Base-by-base conservation (phyloP, 805 yeast genomes). In the Candida coquimbonensis region DNA sequence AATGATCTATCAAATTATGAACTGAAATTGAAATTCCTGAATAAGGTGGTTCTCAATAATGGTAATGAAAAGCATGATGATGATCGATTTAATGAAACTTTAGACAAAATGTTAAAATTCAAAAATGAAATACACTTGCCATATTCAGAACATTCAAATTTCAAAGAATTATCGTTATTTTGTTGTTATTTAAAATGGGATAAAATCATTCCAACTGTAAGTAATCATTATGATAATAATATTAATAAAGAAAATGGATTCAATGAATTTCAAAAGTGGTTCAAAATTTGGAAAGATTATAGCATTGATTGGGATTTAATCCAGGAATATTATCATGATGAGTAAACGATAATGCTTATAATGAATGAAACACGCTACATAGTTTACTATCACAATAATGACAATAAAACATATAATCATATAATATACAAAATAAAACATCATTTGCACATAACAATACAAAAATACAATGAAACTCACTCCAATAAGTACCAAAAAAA, bases 121-220 rank as follows among this genome's bases (percentile, higher is more conserved):
- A 45, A 38, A 36, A 45, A 45, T 34, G 48, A 41, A n/a, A 38
- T 45, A 1, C 29, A 24, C 12, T 16, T 90, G 2, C 98, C 99
- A 0, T 93, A 93, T 58, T 83, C 95, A 57, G 99, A 93, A 59
- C 99, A 93, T 65, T 87, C 96, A 11, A 87, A 96, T 47, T 91
- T 81, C 56, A 68, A 84, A 35, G 99, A 93, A 56, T 69, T 93
- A 35, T 72, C 82, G 12, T 72, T 74, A 45, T 87, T 91, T 58
- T 75, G 83, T 21, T 66, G 74, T 3, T 64, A 73, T 21, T 53
- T 87, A 36, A 62, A 73, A 8, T 74, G 78, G 51, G 64, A 64
- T 0, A 56, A 70, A 36, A 74, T 87, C 13, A 78, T 89, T 9
- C 93, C 97, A 0, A 93, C 99, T 0, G 99, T 91, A 5, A 78